Conservation (phyloP, 805 yeast genomes). For the Ogataea pini region DNA sequence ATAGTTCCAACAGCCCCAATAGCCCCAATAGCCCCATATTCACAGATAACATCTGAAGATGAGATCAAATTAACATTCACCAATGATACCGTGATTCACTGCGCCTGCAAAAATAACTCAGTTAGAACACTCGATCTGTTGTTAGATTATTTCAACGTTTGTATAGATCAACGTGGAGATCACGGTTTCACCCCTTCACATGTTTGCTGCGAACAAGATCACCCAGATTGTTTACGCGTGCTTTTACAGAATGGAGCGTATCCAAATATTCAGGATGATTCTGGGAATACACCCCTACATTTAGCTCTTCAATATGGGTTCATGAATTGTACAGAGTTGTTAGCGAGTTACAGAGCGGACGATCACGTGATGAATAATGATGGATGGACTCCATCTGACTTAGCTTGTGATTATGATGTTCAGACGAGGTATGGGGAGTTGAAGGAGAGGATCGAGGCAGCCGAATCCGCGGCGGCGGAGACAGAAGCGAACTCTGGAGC, state of each 20-base stretch:
- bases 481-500: no score
- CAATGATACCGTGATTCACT: slow-evolving; percentile 67
- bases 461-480: neutral
- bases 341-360: slow-evolving; percentile 52
- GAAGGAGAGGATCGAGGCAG: slow-evolving; percentile 19
- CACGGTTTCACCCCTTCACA: slow-evolving; percentile 67
- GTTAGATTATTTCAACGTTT: slow-evolving; percentile 57
- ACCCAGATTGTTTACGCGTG: slow-evolving; percentile 61
- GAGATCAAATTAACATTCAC: slow-evolving; percentile 49
- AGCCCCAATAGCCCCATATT: slow-evolving; percentile 14
- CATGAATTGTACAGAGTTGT: slow-evolving; percentile 52
- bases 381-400: slow-evolving; percentile 69
- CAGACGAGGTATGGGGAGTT: slow-evolving; percentile 42
- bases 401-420: slow-evolving; percentile 54
- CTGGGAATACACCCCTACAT: slow-evolving; percentile 84
- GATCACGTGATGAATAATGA: slow-evolving; percentile 49
- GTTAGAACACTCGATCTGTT: slow-evolving; percentile 73
- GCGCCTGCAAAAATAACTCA: slow-evolving; percentile 54
- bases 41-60: slow-evolving; percentile 35
- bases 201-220: slow-evolving; percentile 60
- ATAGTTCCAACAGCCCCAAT: neutral
- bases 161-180: slow-evolving; percentile 49
- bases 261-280: slow-evolving; percentile 65
- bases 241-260: slow-evolving; percentile 77
- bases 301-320: slow-evolving; percentile 75